Base-by-base conservation (phyloP, 2,329 filamentous ascomycete genomes). In the Paradendryphiella salina region DNA sequence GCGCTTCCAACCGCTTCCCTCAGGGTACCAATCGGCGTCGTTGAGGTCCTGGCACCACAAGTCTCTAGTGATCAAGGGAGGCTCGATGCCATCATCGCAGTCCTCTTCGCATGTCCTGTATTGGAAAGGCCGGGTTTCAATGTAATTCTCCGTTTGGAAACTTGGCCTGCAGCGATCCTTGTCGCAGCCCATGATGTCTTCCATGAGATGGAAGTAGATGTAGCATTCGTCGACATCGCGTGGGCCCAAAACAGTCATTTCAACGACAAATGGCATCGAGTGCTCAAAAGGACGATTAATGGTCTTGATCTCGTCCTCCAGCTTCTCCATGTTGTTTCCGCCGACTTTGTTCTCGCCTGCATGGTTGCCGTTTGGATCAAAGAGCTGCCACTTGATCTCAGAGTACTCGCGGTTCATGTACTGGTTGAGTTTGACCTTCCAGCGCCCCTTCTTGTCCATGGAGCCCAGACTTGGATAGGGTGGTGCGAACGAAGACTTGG, bases 331-430 rank as follows among this genome's bases (percentile, higher is more conserved):
- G 7, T 34, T 36, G 14, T 47, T 18, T 2, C 29, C 32, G 10
- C 26, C 10, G 2, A 36, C 31, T 1, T 14, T 21, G 11, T 47
- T 50, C 8, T 31, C 15, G 8, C 57, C 55, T 23, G 57, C 54
- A 6, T 48, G 10, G 31, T 52, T 36, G 5, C 52, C 53, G 17
- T 65, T 56, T 4, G 60, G 58, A 15, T 65, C 56, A 8, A 38
- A 46, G 1, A 66, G 44, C 8, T 13, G 31, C 61, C 60, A 67
- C 5, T 46, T 46, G 1, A 65, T 21, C 7, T 46, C 40, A 1
- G 60, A 45, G 1, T 39, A 14, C 1, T 55, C 35, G 8, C 47
- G 26, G 9, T 54, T 36, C 52, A 63, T 61, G 36, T 20, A 36
- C 9, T 64, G 52, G 3, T 43, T 18, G 13, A 64, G 39, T 0